Percentiles rank a stretch among this genome's conserved stretches.
Evolutionary conservation across 2,329 filamentous ascomycete genomes (phyloP).

Genomic region (Cercospora berteroae): DNA sequence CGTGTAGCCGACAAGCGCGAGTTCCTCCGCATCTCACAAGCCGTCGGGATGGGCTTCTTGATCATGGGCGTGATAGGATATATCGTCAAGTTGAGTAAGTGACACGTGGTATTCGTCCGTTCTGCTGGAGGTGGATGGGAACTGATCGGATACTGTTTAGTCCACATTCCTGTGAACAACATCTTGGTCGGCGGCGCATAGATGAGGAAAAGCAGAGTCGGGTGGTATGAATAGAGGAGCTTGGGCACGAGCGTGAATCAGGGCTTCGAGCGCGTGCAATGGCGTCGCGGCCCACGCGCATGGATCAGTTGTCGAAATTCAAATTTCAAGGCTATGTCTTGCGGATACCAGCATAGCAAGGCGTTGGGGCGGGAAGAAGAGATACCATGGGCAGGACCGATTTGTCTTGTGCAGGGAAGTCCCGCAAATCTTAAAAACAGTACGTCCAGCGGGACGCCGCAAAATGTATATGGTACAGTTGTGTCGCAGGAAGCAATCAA

Average conservation of each 20-base stretch:
- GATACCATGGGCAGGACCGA: background rate
- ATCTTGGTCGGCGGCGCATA: conserved; percentile 67
- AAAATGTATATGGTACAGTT: background rate
- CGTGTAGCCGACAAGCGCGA: conserved; percentile 55
- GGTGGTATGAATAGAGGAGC: background rate
- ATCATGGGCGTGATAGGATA: conserved; percentile 70
- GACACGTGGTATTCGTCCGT: background rate
- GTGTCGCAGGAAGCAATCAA: background rate
- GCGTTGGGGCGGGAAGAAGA: conserved; percentile 15
- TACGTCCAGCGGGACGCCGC: background rate
- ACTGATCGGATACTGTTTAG: conserved; percentile 37
- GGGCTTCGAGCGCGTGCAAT: background rate
- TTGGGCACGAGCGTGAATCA: background rate
- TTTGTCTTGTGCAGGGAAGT: background rate
- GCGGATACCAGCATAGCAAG: conserved; percentile 17
- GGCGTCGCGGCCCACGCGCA: background rate
- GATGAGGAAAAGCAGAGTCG: conserved; percentile 21
- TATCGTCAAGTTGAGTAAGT: conserved; percentile 65
- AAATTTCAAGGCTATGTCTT: background rate
- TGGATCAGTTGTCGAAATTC: background rate
- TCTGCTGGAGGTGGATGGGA: background rate
- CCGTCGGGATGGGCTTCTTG: conserved; percentile 67
- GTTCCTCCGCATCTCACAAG: conserved; percentile 61
- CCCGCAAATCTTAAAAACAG: background rate
- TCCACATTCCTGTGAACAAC: conserved; percentile 70